A percentile compares a stretch with the other conserved stretches of the same genome.
Evolutionary conservation across 306 rosid species (phyloP).

Genomic region (Ziziphus jujuba): DNA sequence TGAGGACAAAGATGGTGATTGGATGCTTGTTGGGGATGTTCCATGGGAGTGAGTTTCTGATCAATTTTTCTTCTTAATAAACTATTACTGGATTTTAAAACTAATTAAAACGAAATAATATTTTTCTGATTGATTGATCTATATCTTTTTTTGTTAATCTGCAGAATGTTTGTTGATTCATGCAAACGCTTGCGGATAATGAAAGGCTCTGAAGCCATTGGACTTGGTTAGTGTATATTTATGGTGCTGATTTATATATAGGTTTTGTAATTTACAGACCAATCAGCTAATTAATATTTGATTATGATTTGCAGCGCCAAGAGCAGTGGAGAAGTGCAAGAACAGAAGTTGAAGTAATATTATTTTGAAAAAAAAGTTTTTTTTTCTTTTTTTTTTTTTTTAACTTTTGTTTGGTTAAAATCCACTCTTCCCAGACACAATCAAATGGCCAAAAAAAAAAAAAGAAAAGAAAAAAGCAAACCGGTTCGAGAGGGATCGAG

Average conservation of each 20-base stretch:
- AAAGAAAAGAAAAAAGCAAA: conserved; percentile 23
- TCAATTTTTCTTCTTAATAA: too few species aligned
- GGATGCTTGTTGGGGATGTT: conserved; percentile 97
- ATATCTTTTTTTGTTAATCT: background rate
- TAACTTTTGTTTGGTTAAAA: background rate
- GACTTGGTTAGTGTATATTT: conserved; percentile 57
- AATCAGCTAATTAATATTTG: background rate
- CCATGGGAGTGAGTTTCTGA: conserved; percentile 76
- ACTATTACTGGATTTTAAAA: too few species aligned
- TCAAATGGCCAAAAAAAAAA: too few species aligned
- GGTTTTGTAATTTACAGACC: background rate
- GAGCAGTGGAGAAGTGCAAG: conserved; percentile 84
- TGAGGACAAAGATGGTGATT: conserved; percentile 85
- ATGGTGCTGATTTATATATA: too few species aligned
- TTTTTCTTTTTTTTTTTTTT: too few species aligned
- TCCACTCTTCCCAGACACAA: conserved; percentile 13
- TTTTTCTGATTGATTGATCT: background rate
- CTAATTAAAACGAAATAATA: too few species aligned
- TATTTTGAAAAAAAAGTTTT: too few species aligned
- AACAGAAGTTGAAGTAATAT: conserved; percentile 54
- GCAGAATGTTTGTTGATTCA: conserved; percentile 70
- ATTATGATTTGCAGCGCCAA: conserved; percentile 56
- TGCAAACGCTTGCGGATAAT: conserved; percentile 81
- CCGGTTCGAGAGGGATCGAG: conserved; percentile 42
- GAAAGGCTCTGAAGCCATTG: conserved; percentile 90